Evolutionary conservation across 768 basidiomycete genomes (phyloP).

Genomic region (Rhodosporidiobolus odoratus): DNA sequence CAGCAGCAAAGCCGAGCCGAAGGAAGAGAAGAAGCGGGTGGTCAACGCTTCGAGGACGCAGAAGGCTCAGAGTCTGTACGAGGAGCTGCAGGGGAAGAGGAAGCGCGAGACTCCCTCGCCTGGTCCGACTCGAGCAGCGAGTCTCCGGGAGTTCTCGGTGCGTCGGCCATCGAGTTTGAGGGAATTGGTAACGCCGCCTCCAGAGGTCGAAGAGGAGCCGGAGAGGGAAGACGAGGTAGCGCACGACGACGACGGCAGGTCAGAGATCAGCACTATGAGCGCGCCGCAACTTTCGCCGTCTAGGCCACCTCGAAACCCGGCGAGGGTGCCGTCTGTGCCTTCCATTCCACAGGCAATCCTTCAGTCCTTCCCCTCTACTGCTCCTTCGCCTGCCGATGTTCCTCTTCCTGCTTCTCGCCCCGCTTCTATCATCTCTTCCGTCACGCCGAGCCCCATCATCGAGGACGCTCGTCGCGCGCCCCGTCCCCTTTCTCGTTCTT

Average conservation of each 20-base stretch:
- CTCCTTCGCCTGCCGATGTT: neutral
- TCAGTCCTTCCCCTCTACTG: neutral
- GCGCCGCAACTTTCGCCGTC: slow-evolving; percentile 31
- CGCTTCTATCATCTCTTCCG: too few relatives aligned
- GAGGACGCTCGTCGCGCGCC: neutral
- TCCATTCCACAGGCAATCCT: neutral
- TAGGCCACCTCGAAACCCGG: slow-evolving; percentile 20
- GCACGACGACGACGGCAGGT: slow-evolving; percentile 15
- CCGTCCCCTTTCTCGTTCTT: neutral
- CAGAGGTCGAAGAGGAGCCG: neutral
- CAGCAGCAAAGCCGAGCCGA: slow-evolving; percentile 1
- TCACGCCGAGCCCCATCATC: neutral
- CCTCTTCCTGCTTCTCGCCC: too few relatives aligned
- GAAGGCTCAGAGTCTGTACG: too few relatives aligned
- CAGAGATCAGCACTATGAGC: slow-evolving; percentile 20
- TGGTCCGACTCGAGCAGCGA: neutral
- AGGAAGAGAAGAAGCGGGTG: neutral
- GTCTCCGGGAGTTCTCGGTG: neutral
- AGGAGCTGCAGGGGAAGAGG: too few relatives aligned
- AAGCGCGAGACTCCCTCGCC: neutral
- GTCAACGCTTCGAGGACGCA: neutral
- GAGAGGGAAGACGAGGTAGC: neutral
- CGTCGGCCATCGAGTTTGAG: neutral
- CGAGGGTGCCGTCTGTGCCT: neutral
- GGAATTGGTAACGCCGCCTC: neutral